These are phyloP conservation scores for Pyrenophora tritici-repentis DNA, from an alignment of 2,329 filamentous ascomycete species.

Conservation along the genomic window DNA sequence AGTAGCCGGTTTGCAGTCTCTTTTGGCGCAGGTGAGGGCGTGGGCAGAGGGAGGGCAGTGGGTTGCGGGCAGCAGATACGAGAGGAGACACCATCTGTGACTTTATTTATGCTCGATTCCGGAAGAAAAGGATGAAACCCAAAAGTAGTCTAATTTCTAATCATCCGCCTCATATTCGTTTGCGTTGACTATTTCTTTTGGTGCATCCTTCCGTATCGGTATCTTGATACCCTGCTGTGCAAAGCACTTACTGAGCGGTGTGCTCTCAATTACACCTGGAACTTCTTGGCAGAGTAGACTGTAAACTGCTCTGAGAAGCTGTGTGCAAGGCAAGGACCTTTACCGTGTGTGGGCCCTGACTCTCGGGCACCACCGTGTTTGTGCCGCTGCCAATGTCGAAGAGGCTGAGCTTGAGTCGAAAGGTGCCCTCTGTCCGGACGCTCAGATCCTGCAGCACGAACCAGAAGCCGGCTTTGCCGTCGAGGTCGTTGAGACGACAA, in stretches of 20 bases:
- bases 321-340: conserved; percentile 80
- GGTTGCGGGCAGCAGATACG: no score
- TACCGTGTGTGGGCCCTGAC: conserved; percentile 63
- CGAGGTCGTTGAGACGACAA: conserved; percentile 77
- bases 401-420: conserved; percentile 78
- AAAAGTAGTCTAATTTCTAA: no score
- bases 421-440: conserved; percentile 88
- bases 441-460: conserved; percentile 96
- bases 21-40: no score
- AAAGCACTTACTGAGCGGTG: conserved; percentile 87
- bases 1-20: no score
- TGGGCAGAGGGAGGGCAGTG: no score
- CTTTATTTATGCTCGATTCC: no score
- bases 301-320: conserved; percentile 89
- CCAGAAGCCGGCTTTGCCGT: conserved; percentile 88
- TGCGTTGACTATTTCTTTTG: no score
- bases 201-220: conserved; percentile 90
- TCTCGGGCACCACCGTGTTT: conserved; percentile 58
- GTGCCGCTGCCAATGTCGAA: conserved; percentile 73
- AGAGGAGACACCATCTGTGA: no score
- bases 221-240: conserved; percentile 95
- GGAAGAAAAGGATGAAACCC: no score
- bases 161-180: no score
- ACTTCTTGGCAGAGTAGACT: conserved; percentile 97
- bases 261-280: conserved; percentile 94